Base-by-base conservation (phyloP, 2,329 filamentous ascomycete species). In the Rhinocladiella similis region DNA sequence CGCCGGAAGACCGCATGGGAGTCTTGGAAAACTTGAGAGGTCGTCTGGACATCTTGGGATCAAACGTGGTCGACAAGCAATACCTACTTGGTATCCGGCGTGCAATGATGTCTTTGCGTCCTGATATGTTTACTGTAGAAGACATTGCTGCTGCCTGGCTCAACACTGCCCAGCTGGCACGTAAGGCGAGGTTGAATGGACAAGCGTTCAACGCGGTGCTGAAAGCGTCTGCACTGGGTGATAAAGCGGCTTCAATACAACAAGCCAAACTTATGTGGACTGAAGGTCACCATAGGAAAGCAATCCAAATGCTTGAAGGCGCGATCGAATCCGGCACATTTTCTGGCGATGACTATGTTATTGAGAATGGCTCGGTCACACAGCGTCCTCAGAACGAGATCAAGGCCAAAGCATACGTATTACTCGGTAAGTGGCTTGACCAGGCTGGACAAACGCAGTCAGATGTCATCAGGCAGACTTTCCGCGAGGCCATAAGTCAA, bases 381-480 rank as follows among this genome's bases (percentile, higher is more conserved):
- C 71, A 68, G 59, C 71, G 75, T 42, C 73, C 77, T 56, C 77
- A 83, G 61, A 85, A 85, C 61, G 75, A 75, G 57, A 69, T 78
- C 39, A 73, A 70, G 39, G 76, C 77, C n/a, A 73, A 91, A 70
- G 92, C 94, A 20, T 87, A 96, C 68, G 80, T 99, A 7, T 80
- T 97, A 35, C 83, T 97, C 22, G 94, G 94, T 12, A 97, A 97
- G 70, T 99, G 95, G 95, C 86, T 97, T 25, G 95, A 97, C 68
- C 87, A 83, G 54, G 90, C 93, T n/a, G 94, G 94, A 4, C 93
- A 97, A 71, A 96, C 91, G 1, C 89, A 96, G 67, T 89, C 90
- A 3, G 82, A 85, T 43, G 85, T 89, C 3, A 82, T 97, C 61
- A 85, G 90, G 45, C 82, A 86, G 52, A 90, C 90, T 68, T 99